phyloP scores from a whole-genome alignment of 306 rosid genomes.

The Notholithocarpus densiflorus region DNA sequence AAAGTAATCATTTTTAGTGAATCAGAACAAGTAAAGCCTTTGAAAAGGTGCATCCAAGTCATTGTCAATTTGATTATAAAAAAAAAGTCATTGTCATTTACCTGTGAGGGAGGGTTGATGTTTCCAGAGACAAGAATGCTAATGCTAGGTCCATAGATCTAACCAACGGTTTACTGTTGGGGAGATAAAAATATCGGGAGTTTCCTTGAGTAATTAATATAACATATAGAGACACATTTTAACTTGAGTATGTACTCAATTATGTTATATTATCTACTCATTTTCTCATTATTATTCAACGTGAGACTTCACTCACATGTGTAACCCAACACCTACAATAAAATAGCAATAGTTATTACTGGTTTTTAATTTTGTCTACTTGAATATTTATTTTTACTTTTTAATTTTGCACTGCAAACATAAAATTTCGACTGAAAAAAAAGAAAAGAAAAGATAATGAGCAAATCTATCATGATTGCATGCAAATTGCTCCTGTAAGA shows the following conservation, averaged over 20 bases:
- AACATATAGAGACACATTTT: fast-evolving
- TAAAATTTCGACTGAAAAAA: too few relatives aligned
- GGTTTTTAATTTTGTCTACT: neutral
- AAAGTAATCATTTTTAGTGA: slow-evolving; percentile 31
- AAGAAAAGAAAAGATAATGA: too few relatives aligned
- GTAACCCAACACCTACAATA: neutral
- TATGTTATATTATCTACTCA: too few relatives aligned
- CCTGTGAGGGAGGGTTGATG: slow-evolving; percentile 22
- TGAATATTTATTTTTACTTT: neutral
- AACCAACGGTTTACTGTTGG: slow-evolving; percentile 6
- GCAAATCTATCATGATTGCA: too few relatives aligned
- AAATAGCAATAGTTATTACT: neutral
- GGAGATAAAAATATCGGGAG: too few relatives aligned
- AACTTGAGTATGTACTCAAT: fast-evolving
- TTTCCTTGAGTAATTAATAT: too few relatives aligned
- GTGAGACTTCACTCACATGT: too few relatives aligned
- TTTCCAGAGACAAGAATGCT: slow-evolving; percentile 13
- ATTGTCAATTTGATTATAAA: slow-evolving; percentile 22
- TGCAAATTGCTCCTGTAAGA: too few relatives aligned
- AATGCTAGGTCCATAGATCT: slow-evolving; percentile 5
- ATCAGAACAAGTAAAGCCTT: slow-evolving; percentile 17
- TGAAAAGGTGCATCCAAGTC: slow-evolving; percentile 22
- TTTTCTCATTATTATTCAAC: too few relatives aligned
- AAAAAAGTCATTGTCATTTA: slow-evolving; percentile 23
- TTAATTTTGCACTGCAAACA: too few relatives aligned